Percentiles rank a stretch among this genome's conserved stretches.
These are phyloP conservation scores for Inosperma sp. DNA, from an alignment of 768 basidiomycete species.

Conservation along the genomic window DNA sequence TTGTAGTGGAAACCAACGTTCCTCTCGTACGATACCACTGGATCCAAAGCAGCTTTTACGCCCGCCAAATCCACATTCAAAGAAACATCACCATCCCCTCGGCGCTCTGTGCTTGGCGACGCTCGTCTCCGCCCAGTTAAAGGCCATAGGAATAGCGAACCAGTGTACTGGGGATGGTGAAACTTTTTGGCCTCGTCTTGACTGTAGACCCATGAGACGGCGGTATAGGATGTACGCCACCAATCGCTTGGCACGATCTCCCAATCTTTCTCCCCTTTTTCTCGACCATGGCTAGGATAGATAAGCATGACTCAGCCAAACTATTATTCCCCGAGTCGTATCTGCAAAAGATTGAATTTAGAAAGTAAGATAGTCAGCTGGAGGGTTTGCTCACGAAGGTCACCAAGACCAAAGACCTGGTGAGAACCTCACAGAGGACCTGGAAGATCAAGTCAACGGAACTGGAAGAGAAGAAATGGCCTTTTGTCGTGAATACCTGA, in stretches of 20 bases:
- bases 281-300: conserved; percentile 18
- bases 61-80: conserved; percentile 41
- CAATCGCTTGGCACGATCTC: conserved; percentile 35
- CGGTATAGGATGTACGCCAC: conserved; percentile 39
- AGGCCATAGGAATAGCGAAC: conserved; percentile 27
- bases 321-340: conserved; percentile 22
- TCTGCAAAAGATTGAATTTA: conserved; percentile 16
- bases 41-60: conserved; percentile 34
- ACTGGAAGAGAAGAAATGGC: conserved; percentile 18
- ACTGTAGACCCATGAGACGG: conserved; percentile 39
- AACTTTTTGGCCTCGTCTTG: conserved; percentile 20
- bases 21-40: conserved; percentile 36
- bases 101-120: conserved; percentile 11
- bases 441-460: conserved; percentile 15
- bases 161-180: conserved; percentile 32
- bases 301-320: conserved; percentile 25
- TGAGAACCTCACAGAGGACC: conserved; percentile 29
- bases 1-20: conserved; percentile 39
- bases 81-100: conserved; percentile 22
- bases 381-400: conserved; percentile 21
- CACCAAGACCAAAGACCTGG: conserved; percentile 28
- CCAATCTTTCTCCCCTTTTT: conserved; percentile 37
- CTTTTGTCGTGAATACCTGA: conserved; percentile 14
- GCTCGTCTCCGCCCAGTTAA: not conserved
- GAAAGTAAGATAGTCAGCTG: conserved; percentile 5